phyloP scores from a whole-genome alignment of 345 rosid genomes.

The Salix exigua region DNA sequence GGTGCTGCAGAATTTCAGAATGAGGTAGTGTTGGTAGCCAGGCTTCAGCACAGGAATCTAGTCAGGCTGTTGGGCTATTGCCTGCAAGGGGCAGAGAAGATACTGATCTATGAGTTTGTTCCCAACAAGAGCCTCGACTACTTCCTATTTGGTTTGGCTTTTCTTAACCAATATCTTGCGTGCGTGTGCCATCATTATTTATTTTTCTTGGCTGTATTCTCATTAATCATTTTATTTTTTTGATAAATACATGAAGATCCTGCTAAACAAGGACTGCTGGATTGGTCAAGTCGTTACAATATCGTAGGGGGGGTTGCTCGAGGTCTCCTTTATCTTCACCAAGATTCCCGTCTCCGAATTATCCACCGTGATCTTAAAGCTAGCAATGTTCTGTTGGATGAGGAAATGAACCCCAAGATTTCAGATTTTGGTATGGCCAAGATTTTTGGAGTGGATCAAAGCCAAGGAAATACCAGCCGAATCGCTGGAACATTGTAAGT shows the following conservation, averaged over 20 bases:
- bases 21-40: slow-evolving; percentile 13
- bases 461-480: background rate
- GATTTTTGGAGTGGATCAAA: slow-evolving; percentile 7
- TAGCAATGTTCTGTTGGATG: background rate
- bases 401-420: background rate
- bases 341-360: slow-evolving; percentile 2
- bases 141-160: background rate
- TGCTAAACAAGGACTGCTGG: background rate
- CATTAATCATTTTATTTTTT: too few species aligned
- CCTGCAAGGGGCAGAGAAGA: background rate
- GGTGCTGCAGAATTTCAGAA: slow-evolving; percentile 12
- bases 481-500: slow-evolving; percentile 15
- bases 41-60: slow-evolving; percentile 1
- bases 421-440: slow-evolving; percentile 9
- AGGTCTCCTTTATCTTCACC: slow-evolving; percentile 11
- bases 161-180: too few species aligned
- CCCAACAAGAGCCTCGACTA: slow-evolving; percentile 7
- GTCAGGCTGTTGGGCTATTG: background rate
- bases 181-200: too few species aligned
- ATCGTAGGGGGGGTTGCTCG: slow-evolving; percentile 10
- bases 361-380: background rate
- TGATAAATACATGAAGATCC: background rate
- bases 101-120: background rate
- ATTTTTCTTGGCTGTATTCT: too few species aligned
- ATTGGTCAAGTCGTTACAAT: slow-evolving; percentile 5